Evolutionary conservation across 2,329 filamentous ascomycete species (phyloP).

Genomic region (Thelonectria discophora): DNA sequence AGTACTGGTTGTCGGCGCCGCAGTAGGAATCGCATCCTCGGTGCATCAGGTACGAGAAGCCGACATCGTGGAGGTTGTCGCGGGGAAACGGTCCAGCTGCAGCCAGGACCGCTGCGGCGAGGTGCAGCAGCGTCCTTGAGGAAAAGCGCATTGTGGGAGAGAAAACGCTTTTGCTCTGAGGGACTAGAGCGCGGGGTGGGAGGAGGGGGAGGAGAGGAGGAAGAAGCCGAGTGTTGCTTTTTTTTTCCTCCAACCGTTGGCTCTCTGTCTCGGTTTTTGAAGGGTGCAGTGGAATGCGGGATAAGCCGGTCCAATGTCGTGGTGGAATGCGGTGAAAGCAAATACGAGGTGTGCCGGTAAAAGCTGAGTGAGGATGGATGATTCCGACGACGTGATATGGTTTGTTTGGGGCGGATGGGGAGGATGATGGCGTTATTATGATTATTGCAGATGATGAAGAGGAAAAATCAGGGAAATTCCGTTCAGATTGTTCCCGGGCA

Average conservation of each 20-base stretch:
- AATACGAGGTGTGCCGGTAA: slow-evolving; percentile 22
- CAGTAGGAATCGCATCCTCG: slow-evolving; percentile 63
- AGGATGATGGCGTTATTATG: neutral
- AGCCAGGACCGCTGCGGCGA: slow-evolving; percentile 47
- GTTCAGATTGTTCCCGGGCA: slow-evolving; percentile 14
- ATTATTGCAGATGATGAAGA: slow-evolving; percentile 5
- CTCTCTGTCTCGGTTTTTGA: neutral
- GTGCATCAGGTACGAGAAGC: slow-evolving; percentile 60
- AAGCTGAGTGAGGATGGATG: slow-evolving; percentile 1
- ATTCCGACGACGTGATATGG: neutral
- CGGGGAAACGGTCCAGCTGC: slow-evolving; percentile 60
- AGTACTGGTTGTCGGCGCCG: slow-evolving; percentile 64
- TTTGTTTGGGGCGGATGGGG: neutral
- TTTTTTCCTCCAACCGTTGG: neutral
- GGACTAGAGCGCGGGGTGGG: neutral
- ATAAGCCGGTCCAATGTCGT: slow-evolving; percentile 25
- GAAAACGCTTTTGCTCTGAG: slow-evolving; percentile 8
- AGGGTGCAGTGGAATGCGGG: slow-evolving; percentile 28
- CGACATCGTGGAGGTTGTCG: slow-evolving; percentile 58
- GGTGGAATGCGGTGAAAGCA: slow-evolving; percentile 18
- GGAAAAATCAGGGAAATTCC: neutral
- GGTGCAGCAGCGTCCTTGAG: slow-evolving; percentile 48
- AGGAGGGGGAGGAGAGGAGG: neutral
- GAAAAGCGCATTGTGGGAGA: slow-evolving; percentile 37
- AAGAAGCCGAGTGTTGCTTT: neutral